These are phyloP conservation scores for Centaurea solstitialis DNA, from an alignment of 129 eudicot genomes.

Conservation along the genomic window DNA sequence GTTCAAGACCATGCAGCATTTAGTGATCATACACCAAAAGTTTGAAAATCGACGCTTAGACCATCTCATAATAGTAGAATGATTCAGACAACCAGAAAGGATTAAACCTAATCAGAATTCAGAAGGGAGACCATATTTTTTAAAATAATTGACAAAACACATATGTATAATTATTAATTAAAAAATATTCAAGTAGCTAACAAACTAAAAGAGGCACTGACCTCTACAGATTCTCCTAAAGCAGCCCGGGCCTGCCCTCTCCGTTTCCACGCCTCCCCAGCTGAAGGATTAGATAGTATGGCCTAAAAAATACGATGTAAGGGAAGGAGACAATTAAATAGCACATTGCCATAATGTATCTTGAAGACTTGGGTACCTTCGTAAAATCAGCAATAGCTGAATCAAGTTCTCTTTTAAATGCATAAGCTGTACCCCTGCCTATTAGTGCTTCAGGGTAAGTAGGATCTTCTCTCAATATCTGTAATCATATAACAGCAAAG, in stretches of 20 bases:
- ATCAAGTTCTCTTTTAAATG: constrained; percentile 91
- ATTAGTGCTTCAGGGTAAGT: constrained; percentile 94
- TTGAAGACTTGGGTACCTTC: constrained; percentile 50
- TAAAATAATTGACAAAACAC: constrained; percentile 7
- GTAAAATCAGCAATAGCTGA: constrained; percentile 97
- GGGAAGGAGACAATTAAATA: neutral
- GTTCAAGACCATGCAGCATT: constrained; percentile 6
- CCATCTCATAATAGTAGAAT: constrained; percentile 12
- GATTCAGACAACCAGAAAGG: constrained; percentile 1
- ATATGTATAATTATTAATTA: neutral
- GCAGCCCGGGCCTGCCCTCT: constrained; percentile 99
- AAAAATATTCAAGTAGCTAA: constrained; percentile 1
- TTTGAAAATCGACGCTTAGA: constrained; percentile 7
- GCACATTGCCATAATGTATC: constrained; percentile 8
- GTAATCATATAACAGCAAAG: constrained; percentile 13
- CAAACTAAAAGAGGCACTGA: constrained; percentile 30
- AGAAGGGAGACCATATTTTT: constrained; percentile 8
- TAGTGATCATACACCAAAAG: constrained; percentile 9
- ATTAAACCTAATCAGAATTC: constrained; percentile 18
- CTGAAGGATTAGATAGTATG: constrained; percentile 81
- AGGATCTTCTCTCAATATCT: constrained; percentile 93
- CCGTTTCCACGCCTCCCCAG: constrained; percentile 99
- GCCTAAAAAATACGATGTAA: constrained; percentile 49
- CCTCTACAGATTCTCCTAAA: constrained; percentile 91
- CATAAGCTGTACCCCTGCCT: constrained; percentile 99